Percentiles rank a stretch among this genome's conserved stretches.
Evolutionary conservation across 2,329 filamentous ascomycete genomes (phyloP).

Genomic region (Arthrobotrys sphaeroides): DNA sequence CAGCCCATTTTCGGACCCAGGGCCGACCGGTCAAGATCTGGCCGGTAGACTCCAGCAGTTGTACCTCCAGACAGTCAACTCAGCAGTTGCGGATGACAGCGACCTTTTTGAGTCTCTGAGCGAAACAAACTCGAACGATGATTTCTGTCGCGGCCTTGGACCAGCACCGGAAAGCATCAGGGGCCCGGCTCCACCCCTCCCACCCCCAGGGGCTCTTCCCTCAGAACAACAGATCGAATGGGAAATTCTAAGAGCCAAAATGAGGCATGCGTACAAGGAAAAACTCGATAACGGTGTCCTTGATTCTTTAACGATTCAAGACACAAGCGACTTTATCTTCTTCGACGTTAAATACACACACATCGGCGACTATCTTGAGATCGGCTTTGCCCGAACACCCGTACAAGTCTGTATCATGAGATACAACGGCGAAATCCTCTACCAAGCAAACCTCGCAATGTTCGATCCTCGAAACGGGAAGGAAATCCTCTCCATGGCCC

Average conservation of each 20-base stretch:
- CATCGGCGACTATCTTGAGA: conserved; percentile 45
- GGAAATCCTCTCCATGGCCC: conserved; percentile 28
- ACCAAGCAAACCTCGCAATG: conserved; percentile 45
- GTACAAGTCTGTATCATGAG: conserved; percentile 32
- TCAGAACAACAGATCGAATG: conserved; percentile 12
- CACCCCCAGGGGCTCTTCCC: background rate
- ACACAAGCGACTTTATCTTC: conserved; percentile 22
- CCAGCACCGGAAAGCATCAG: background rate
- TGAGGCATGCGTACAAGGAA: conserved; percentile 27
- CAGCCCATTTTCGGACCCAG: background rate
- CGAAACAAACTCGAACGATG: background rate
- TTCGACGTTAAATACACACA: conserved; percentile 45
- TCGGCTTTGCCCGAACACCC: conserved; percentile 20
- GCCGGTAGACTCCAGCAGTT: background rate
- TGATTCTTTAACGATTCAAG: conserved; percentile 17
- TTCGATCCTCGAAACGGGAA: conserved; percentile 35
- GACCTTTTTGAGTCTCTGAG: background rate
- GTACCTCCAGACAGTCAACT: background rate
- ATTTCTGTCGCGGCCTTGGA: background rate
- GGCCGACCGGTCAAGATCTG: background rate
- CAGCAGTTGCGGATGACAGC: background rate
- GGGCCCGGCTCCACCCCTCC: conserved; percentile 8
- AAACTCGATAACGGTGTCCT: conserved; percentile 31
- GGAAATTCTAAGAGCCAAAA: conserved; percentile 10
- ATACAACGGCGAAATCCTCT: conserved; percentile 26